Evolutionary conservation across 129 eudicot genomes (phyloP).

Genomic region (Smallanthus sonchifolius): DNA sequence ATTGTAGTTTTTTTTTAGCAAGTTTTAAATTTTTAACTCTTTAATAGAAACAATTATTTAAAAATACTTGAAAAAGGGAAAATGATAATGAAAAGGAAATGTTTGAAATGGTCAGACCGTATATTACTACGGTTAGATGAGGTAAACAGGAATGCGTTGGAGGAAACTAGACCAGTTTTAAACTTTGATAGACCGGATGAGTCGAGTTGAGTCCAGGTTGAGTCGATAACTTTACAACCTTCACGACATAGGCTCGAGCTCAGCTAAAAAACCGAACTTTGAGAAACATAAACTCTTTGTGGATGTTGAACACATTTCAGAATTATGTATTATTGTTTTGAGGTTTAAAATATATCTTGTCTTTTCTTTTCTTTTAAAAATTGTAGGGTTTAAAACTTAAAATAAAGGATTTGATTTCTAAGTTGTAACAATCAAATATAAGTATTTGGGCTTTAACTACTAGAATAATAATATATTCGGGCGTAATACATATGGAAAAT

Average conservation of each 20-base stretch:
- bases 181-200: too few species aligned
- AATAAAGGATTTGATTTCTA: not conserved
- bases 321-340: too few species aligned
- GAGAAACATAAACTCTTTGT: not conserved
- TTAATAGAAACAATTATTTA: too few species aligned
- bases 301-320: not conserved
- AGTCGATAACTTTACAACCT: not conserved
- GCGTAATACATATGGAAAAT: not conserved
- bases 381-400: not conserved
- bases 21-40: too few species aligned
- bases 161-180: too few species aligned
- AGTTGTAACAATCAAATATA: not conserved
- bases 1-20: too few species aligned
- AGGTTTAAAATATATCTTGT: not conserved
- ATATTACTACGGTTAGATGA: too few species aligned
- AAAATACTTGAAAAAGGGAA: too few species aligned
- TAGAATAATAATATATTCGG: not conserved
- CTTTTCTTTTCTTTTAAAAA: not conserved
- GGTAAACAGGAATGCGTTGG: too few species aligned
- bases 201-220: not conserved
- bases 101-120: too few species aligned
- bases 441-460: not conserved
- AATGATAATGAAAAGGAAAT: too few species aligned
- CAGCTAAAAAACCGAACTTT: not conserved
- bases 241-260: not conserved